Base-by-base conservation (phyloP, 169 alveolate genomes). In the Cryptosporidium canis region DNA sequence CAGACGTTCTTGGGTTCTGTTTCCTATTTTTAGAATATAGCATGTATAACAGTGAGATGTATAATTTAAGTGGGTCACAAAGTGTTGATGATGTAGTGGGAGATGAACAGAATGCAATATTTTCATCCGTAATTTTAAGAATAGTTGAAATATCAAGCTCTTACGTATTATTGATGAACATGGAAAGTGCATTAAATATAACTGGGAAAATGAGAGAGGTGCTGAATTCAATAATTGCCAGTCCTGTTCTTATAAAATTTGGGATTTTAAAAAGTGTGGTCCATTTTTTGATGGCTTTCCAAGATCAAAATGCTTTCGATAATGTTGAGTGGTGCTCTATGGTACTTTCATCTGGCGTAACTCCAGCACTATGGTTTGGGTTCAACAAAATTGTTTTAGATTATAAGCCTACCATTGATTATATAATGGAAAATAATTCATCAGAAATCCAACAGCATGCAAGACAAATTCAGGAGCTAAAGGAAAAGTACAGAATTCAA, bases 351-450 rank as follows among this genome's bases (percentile, higher is more conserved):
- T 39, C 87, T 24, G 87, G 65, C 6, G 18, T 77, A 43, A 58
- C 71, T 56, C 71, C 72, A 24, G 33, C 41, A n/a, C 51, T 77
- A 35, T 77, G 87, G 87, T 77, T 43, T 24, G 87, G 87, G 9
- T 77, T 41, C 21, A 55, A 43, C 7, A 61, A 77, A 41, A 55
- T 77, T 24, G 16, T 77, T 31, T 35, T n/a, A 0, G 72, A 77
- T 1, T 77, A 58, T 58, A 55, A 21, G 21, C 87, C 87, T 39
- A 58, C 87, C 2, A 77, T 77, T 27, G 66, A 77, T 39, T 77
- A 77, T 33, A 77, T 77, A 29, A 35, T 44, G 33, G 87, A 61
- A 58, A 77, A 77, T 61, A 61, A 77, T 16, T 35, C 53, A 18
- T 27, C 39, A 16, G 87, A 58, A 9, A 55, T 43, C 16, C 45